Base-by-base conservation (phyloP, 2,329 filamentous ascomycete genomes). In the Elsinoe necatrix region DNA sequence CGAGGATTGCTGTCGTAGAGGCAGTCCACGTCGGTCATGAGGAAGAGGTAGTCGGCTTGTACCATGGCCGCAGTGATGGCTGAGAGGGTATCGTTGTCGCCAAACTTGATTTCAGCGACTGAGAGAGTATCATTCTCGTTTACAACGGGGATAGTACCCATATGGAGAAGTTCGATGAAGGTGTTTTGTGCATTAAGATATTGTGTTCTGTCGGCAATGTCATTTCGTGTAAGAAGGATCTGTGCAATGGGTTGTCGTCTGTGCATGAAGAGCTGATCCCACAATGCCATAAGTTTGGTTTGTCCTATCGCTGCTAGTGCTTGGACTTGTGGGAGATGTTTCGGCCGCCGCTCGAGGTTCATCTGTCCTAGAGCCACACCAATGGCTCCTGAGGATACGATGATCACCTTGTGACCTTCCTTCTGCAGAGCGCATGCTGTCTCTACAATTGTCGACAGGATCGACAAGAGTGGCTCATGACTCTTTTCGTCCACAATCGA, bases 11-110 rank as follows among this genome's bases (percentile, higher is more conserved):
- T 93, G 71, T 95, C 90, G 71, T 98, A 98, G 11, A 98, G 77
- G 68, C 92, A 96, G 69, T 98, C 93, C 48, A 98, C 93, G 68
- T 98, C 93, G 0, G 93, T 98, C 93, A 98, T 97, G 61, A 98
- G 80, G 72, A 98, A 98, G 8, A 98, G 79, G 65, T 95, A 89
- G 67, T 98, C 91, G 52, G 93, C 93, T 66, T 95, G 89, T 18
- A 97, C 88, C 90, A 97, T 97, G 63, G 87, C 93, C 0, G 93
- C 89, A 0, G 93, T 95, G 64, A 98, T 96, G 57, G 93, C 93
- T 11, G 90, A 95, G 47, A 98, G 78, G 1, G 93, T 98, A 71
- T 98, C 93, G 66, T 98, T 98, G 77, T 98, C 93, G 63, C 93
- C 93, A 68, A 98, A 98, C 77, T 97, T 97, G 75, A 98, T 98